Base-by-base conservation (phyloP, 768 basidiomycete genomes). In the Pleurotus citrinopileatus region DNA sequence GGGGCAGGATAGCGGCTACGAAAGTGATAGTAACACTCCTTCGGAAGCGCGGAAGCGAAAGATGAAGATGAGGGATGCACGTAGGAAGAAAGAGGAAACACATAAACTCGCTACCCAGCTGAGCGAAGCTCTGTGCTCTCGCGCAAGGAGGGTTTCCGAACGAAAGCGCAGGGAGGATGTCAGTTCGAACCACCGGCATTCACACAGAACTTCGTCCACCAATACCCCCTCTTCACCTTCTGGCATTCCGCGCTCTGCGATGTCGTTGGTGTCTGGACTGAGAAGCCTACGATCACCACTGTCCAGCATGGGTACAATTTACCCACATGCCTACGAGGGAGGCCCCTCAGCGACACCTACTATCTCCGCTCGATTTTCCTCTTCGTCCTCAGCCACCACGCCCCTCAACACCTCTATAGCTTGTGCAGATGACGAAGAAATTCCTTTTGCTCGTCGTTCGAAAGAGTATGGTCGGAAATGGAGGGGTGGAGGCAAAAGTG, bases 391-490 rank as follows among this genome's bases (percentile, higher is more conserved):
- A 22, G 10, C 43, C 43, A 44, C 10, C 10, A 44, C 26, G 4
- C 9, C 22, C 43, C 19, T 19, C 37, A 22, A 27, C 25, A 42
- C 13, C 28, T 36, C 55, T 29, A 27, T 22, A 29, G 27, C 17
- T 19, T 34, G 40, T 20, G 34, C n/a, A 8, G 67, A 65, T 1
- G 65, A 62, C 15, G 67, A 70, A 52, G 89, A 91, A 57, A 81
- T 88, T 32, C 93, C 93, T n/a, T 95, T 95, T 70, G 90, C 83
- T 50, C 70, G 86, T n/a, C 77, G 89, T 17, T 91, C 93, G 20
- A 73, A 81, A 58, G 86, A 93, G 61, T 79, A 80, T 47, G 91
- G 91, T 13, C 80, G 81, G 62, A 67, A 67, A 29, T 94, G 91
- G 66, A 73, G 74, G 15, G 92, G 92, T 36, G 93, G 93, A 25